phyloP scores from a whole-genome alignment of 208 protist genomes.

The Trypanosoma vivax region DNA sequence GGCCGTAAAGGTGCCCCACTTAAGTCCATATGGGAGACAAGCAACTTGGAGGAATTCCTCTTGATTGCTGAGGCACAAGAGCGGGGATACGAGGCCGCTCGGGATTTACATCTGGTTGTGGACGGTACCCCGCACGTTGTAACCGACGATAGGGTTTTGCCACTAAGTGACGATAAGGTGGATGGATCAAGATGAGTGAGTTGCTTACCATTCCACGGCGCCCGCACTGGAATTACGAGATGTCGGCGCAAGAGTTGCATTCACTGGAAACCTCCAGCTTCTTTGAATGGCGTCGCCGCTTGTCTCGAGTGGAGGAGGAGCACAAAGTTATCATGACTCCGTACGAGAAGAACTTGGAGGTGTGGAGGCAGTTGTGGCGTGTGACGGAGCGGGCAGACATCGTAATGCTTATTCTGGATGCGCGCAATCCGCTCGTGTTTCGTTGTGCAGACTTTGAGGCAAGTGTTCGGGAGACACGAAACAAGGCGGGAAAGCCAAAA shows the following conservation, averaged over 20 bases:
- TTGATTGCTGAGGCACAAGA: conserved; percentile 81
- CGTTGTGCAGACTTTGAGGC: conserved; percentile 77
- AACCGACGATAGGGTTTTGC: conserved; percentile 57
- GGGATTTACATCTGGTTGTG: conserved; percentile 76
- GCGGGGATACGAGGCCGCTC: conserved; percentile 76
- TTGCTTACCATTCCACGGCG: conserved; percentile 77
- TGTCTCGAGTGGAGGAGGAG: conserved; percentile 91
- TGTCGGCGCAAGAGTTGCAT: conserved; percentile 58
- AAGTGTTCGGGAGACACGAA: conserved; percentile 84
- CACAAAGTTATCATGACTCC: conserved; percentile 93
- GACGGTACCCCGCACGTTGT: conserved; percentile 74
- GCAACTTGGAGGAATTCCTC: conserved; percentile 82
- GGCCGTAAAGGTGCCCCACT: conserved; percentile 24
- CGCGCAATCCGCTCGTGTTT: conserved; percentile 97
- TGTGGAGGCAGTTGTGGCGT: conserved; percentile 99
- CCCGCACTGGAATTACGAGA: conserved; percentile 75
- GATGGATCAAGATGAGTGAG: conserved; percentile 72
- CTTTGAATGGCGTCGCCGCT: conserved; percentile 82
- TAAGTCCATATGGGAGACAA: conserved; percentile 88
- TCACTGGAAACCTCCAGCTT: conserved; percentile 76
- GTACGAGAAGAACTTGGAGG: conserved; percentile 99
- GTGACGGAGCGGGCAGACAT: conserved; percentile 95
- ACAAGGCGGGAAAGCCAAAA: conserved; percentile 59
- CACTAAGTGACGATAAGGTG: conserved; percentile 20
- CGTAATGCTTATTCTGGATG: conserved; percentile 93